Conservation (phyloP, 805 yeast species). For the Yarrowia osloensis region DNA sequence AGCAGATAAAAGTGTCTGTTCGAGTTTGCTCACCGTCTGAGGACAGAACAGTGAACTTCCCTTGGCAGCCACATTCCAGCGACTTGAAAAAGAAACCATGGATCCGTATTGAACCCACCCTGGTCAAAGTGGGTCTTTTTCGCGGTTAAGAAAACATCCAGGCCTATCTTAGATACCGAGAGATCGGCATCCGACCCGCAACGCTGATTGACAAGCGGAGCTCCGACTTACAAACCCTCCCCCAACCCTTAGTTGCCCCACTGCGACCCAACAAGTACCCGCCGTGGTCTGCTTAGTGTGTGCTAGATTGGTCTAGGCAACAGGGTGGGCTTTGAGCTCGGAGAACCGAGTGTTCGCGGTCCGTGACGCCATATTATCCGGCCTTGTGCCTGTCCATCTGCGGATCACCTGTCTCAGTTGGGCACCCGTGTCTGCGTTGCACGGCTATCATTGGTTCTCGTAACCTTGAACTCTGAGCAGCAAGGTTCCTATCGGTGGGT, state of each 20-base stretch:
- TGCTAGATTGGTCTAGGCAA: background rate
- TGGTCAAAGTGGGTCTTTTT: too few species aligned
- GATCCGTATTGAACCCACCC: too few species aligned
- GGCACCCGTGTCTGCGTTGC: background rate
- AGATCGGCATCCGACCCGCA: background rate
- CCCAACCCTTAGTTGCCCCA: background rate
- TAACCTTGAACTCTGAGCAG: background rate
- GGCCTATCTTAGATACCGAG: too few species aligned
- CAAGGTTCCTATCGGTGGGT: background rate
- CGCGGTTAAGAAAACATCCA: too few species aligned
- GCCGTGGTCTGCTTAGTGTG: background rate
- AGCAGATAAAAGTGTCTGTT: too few species aligned
- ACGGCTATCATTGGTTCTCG: slow-evolving; percentile 17
- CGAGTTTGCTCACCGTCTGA: too few species aligned
- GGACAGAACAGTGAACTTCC: too few species aligned
- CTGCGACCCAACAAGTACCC: background rate
- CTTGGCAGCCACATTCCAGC: too few species aligned
- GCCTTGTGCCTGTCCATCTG: background rate
- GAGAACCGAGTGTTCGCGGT: too few species aligned
- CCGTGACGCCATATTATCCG: background rate
- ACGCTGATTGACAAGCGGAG: background rate
- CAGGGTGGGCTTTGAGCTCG: background rate
- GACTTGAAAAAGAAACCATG: too few species aligned
- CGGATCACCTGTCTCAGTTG: background rate
- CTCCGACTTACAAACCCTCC: too few species aligned